A percentile compares a stretch with the other conserved stretches of the same genome.
Evolutionary conservation across 305 asterid species (phyloP).

Genomic region (Striga hermonthica): DNA sequence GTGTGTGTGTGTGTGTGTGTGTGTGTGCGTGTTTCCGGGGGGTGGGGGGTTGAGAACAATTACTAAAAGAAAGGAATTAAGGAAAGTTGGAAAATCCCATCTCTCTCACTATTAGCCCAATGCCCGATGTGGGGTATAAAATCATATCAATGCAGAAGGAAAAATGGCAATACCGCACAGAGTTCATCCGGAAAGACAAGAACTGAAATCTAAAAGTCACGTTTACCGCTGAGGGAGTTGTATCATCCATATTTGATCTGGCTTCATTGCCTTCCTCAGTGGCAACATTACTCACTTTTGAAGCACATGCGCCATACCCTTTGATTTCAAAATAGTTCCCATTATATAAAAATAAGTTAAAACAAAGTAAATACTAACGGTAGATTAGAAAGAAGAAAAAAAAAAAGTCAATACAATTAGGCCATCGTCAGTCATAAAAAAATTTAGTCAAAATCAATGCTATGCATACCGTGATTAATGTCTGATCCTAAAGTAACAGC

Average conservation of each 20-base stretch:
- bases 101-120: no score
- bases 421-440: background rate
- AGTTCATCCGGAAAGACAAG: slow-evolving; percentile 2
- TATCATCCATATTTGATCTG: slow-evolving; percentile 45
- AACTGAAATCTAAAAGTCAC: slow-evolving; percentile 15
- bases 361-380: slow-evolving; percentile 16
- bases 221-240: slow-evolving; percentile 54
- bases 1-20: no score
- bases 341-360: slow-evolving; percentile 21
- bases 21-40: no score
- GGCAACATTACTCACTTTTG: slow-evolving; percentile 46
- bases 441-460: slow-evolving; percentile 6
- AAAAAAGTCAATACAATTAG: slow-evolving; percentile 1
- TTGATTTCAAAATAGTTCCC: slow-evolving; percentile 33
- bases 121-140: no score
- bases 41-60: no score
- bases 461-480: slow-evolving; percentile 44
- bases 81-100: no score
- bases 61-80: no score
- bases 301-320: slow-evolving; percentile 47
- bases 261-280: slow-evolving; percentile 42
- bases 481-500: slow-evolving; percentile 45
- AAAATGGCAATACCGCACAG: background rate
- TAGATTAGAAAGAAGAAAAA: slow-evolving; percentile 11
- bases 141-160: background rate